Base-by-base conservation (phyloP, 2,329 filamentous ascomycete genomes). In the Ascochyta clinopodiicola region DNA sequence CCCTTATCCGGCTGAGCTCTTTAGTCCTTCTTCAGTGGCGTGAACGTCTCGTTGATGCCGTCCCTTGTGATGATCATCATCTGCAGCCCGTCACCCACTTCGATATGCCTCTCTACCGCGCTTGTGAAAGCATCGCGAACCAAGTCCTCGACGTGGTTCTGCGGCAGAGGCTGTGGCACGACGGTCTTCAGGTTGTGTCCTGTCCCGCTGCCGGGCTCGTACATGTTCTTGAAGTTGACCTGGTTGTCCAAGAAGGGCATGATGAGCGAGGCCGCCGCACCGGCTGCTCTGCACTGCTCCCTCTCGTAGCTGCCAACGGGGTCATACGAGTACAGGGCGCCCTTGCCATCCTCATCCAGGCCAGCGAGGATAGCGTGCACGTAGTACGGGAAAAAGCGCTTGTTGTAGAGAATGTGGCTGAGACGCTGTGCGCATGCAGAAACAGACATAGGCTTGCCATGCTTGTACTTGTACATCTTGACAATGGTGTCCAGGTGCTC, bases 241-340 rank as follows among this genome's bases (percentile, higher is more conserved):
- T 99, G 96, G 78, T 99, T 99, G 78, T 99, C 95, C 72, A 99
- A 80, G 84, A 99, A 99, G 1, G 95, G 95, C 91, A 97, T 99
- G 79, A 99, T 99, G 77, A 99, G 81, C 71, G 91, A 95, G 49
- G 92, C 89, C 19, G 93, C 93, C 13, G 95, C 93, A 69, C 95
- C 95, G 37, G 91, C 95, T 32, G 95, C 93, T 63, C 94, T 88
- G 81, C 93, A 97, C 80, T 96, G 91, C 80, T 99, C 95, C 64
- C 95, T 84, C 83, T 99, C 95, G 80, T 98, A 99, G 75, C 91
- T 96, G 67, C 95, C 95, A 37, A 99, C 95, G 1, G 95, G 95
- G 75, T 99, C 95, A 80, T 99, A 99, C 62, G 90, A 95, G 84
- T 97, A 99, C 59, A 99, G 84, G 49, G 94, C 94, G 56, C 95